phyloP scores from a whole-genome alignment of 345 rosid genomes.

The Diplotaxis tenuifolia region DNA sequence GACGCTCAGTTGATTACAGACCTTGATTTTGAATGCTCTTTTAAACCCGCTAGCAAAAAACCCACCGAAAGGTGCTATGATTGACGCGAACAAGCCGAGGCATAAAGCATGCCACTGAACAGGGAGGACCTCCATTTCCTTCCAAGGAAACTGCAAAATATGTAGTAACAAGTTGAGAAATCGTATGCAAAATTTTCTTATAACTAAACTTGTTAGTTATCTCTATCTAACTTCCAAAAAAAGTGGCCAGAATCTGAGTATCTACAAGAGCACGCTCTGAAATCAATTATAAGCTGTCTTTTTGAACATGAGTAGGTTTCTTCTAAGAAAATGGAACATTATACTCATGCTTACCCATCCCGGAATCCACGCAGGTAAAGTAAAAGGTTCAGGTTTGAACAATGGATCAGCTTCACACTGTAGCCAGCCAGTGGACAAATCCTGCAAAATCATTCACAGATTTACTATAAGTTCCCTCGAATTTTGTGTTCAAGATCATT shows the following conservation, averaged over 20 bases:
- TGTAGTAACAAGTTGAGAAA: slow-evolving; percentile 15
- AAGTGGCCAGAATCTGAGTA: too few relatives aligned
- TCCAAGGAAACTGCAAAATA: slow-evolving; percentile 81
- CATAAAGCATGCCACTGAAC: slow-evolving; percentile 95
- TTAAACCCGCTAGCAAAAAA: slow-evolving; percentile 98
- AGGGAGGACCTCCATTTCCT: slow-evolving; percentile 73
- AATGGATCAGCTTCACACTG: slow-evolving; percentile 92
- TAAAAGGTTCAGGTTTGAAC: slow-evolving; percentile 68
- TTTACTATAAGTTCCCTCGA: slow-evolving; percentile 12
- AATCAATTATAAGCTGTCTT: background rate
- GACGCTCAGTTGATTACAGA: slow-evolving; percentile 17
- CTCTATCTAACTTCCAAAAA: background rate
- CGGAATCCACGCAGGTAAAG: slow-evolving; percentile 63
- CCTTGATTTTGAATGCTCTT: slow-evolving; percentile 97
- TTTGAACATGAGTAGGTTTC: background rate
- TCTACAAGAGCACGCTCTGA: too few relatives aligned
- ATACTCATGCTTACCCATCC: slow-evolving; percentile 55
- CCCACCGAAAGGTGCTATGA: slow-evolving; percentile 98
- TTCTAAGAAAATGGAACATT: background rate
- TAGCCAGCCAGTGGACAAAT: slow-evolving; percentile 91
- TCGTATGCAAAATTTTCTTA: background rate
- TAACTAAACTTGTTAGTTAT: background rate
- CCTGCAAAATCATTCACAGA: slow-evolving; percentile 46
- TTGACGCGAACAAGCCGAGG: slow-evolving; percentile 92
- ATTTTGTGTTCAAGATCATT: background rate